phyloP scores from a whole-genome alignment of 2,329 filamentous ascomycete genomes.

The Akanthomyces lecanii region DNA sequence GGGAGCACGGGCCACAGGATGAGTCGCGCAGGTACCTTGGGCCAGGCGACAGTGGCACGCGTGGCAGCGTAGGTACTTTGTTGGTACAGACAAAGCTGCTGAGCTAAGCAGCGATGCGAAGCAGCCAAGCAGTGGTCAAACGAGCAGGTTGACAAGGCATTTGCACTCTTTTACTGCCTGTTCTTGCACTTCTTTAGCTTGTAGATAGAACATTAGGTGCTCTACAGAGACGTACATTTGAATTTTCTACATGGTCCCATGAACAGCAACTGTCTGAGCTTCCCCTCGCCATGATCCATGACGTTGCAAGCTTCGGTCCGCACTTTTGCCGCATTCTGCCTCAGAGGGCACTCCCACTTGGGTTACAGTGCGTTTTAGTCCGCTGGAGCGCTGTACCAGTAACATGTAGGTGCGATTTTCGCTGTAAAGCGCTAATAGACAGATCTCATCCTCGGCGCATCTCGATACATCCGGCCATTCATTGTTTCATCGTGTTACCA shows the following conservation, averaged over 20 bases:
- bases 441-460: too few species aligned
- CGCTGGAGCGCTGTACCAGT: background rate
- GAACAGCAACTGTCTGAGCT: background rate
- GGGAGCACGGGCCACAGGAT: slow-evolving; percentile 16
- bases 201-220: too few species aligned
- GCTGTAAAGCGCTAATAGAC: background rate
- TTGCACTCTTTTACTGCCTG: background rate
- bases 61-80: slow-evolving; percentile 7
- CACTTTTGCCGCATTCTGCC: background rate
- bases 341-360: too few species aligned
- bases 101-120: background rate
- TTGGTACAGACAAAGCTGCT: slow-evolving; percentile 2
- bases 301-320: background rate
- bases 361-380: background rate
- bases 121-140: too few species aligned
- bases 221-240: too few species aligned
- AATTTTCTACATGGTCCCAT: too few species aligned
- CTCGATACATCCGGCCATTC: too few species aligned
- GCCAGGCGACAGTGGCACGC: slow-evolving; percentile 15
- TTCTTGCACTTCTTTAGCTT: background rate
- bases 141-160: background rate
- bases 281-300: background rate
- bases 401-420: too few species aligned
- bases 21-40: slow-evolving; percentile 3
- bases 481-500: too few species aligned